phyloP scores from a whole-genome alignment of 208 protist genomes.

The Trypanosoma lewisi region DNA sequence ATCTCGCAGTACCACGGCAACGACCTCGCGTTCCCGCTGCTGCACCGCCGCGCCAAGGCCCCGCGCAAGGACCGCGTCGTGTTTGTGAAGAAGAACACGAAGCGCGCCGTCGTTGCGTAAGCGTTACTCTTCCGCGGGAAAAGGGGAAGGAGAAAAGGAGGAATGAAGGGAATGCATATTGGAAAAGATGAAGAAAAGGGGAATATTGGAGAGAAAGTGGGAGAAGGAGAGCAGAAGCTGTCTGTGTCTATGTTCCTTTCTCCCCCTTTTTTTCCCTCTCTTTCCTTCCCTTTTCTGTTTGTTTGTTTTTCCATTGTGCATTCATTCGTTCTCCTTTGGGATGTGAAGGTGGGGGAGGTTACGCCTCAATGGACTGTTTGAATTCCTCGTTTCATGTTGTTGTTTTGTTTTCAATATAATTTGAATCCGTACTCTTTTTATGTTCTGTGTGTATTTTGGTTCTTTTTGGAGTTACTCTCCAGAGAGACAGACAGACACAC shows the following conservation, averaged over 20 bases:
- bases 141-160: not conserved
- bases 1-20: constrained; percentile 78
- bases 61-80: constrained; percentile 38
- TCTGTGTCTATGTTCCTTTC: not conserved
- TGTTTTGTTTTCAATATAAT: not conserved
- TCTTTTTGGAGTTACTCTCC: not conserved
- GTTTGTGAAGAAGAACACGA: constrained; percentile 84
- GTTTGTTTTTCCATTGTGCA: not conserved
- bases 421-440: constrained; percentile 15
- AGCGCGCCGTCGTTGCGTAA: constrained; percentile 63
- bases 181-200: not conserved
- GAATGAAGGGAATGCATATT: not conserved
- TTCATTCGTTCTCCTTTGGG: constrained; percentile 10
- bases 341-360: not conserved
- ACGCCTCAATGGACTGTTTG: constrained; percentile 10
- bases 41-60: constrained; percentile 31
- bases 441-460: not conserved
- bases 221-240: not conserved
- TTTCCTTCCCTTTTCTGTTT: constrained; percentile 1
- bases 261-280: not conserved
- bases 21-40: constrained; percentile 94
- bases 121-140: not conserved
- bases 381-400: constrained; percentile 8
- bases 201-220: not conserved
- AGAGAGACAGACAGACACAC: not conserved